Base-by-base conservation (phyloP, 139 green algal genomes). In the Chlorella sp. region DNA sequence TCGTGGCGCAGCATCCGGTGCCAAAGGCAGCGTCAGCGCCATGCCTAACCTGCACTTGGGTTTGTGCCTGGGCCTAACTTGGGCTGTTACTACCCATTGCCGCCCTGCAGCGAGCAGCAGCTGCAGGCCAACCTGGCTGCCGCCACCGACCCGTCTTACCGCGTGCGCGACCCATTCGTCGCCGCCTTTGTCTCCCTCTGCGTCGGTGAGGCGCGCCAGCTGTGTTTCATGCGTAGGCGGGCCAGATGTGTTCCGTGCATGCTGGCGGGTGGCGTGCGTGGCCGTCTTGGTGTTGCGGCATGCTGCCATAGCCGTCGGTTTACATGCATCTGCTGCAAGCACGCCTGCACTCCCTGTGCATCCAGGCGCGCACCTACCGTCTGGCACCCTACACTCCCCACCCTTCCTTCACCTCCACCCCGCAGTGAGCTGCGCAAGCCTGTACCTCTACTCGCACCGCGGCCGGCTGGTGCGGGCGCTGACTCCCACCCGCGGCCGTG, bases 121-220 rank as follows among this genome's bases (percentile, higher is more conserved):
- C 69, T 85, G 44, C 67, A 85, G 54, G 77, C 77, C 41, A 73
- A 74, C 77, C 40, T 83, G 77, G 77, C 77, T 5, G 77, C 77
- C 3, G 77, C 77, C 60, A 83, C 77, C 14, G 77, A 83, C 77
- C 77, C 77, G 11, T n/a, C 11, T 5, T 58, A 83, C 41, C 60
- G 77, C 36, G 28, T 44, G 58, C 77, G 73, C 2, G 81, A 84
- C 65, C 79, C 81, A 0, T 78, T 85, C 80, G 67, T 79, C 34
- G 81, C 81, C 28, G 81, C 81, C 26, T 80, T 85, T 44, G 62
- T 85, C n/a, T 79, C 65, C 32, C 13, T 79, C 34, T 85, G 81
- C 28, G 43, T 76, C 4, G 77, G 77, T 83, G 70, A 51, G 70
- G 6, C 34, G 40, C 34, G 40, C 17, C 2, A 2, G 1, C 3